Conservation (phyloP, 2,329 filamentous ascomycete genomes). For the Fusarium acutatum region DNA sequence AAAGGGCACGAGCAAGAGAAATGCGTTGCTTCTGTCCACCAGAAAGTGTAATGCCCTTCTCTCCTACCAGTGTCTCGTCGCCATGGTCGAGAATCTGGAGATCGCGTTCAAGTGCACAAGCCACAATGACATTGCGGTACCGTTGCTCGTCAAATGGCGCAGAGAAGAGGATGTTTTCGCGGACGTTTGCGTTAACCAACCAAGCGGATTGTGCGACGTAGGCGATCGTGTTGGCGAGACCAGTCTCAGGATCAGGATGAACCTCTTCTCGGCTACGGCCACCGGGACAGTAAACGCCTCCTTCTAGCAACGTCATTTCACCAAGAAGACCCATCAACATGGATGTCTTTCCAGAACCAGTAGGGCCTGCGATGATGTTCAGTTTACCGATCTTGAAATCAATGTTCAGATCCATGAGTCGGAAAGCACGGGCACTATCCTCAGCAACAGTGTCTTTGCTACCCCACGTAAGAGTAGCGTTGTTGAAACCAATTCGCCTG, state of each 20-base stretch:
- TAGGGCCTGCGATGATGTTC: constrained; percentile 92
- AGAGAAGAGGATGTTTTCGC: constrained; percentile 94
- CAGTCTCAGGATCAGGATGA: constrained; percentile 80
- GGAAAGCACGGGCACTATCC: constrained; percentile 78
- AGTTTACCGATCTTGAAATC: constrained; percentile 86
- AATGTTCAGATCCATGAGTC: constrained; percentile 82
- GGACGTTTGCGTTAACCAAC: constrained; percentile 95
- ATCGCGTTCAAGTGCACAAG: constrained; percentile 90
- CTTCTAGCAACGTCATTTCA: constrained; percentile 89
- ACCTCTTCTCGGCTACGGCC: constrained; percentile 87
- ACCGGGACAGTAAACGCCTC: constrained; percentile 84
- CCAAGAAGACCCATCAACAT: constrained; percentile 94
- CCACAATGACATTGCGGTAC: constrained; percentile 87
- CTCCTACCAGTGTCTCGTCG: constrained; percentile 92
- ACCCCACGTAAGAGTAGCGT: constrained; percentile 91
- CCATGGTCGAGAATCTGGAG: constrained; percentile 91
- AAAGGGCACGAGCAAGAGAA: constrained; percentile 94
- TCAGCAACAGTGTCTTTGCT: constrained; percentile 67
- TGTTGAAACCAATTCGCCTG: constrained; percentile 82
- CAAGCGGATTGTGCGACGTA: constrained; percentile 98
- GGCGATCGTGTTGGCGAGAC: constrained; percentile 88
- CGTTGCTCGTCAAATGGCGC: constrained; percentile 80
- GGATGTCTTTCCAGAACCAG: constrained; percentile 94
- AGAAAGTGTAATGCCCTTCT: constrained; percentile 96
- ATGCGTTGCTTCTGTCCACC: constrained; percentile 98